Base-by-base conservation (phyloP, 176 grass and related monocot species). In the Eleusine indica region DNA sequence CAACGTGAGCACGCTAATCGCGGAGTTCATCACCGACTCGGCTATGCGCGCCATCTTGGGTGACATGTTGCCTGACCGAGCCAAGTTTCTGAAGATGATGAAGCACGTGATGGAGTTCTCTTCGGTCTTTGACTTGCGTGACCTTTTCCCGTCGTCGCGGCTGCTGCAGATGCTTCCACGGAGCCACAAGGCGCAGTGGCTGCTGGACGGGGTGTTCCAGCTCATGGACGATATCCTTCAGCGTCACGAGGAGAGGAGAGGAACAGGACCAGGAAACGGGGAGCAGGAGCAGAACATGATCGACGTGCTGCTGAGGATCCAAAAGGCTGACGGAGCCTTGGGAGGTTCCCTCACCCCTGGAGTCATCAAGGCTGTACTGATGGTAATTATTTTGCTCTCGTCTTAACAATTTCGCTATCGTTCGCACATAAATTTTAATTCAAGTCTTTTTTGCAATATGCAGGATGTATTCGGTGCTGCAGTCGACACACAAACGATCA, bases 101-200 rank as follows among this genome's bases (percentile, higher is more conserved):
- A 5, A 53, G 65, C 17, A 28, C 0, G 18, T 5, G 0, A 3
- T 9, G 2, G 32, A 68, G 4, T 4, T 68, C 10, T 53, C 65
- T 30, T 80, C 87, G 19, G 10, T 80, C 11, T 89, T 84, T 18
- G 82, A 79, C 68, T 57, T 80, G 60, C 54, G 49, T 0, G 81
- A 89, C 46, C 81, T 89, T 4, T 84, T 84, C 81, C 87, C 87
- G 1, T 84, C 87, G 4, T 78, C 65, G 32, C 10, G 63, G 64
- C 43, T 80, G 0, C 46, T 17, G 65, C 46, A 47, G 5, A 35
- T 69, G 63, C 43, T 80, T 47, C 46, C 78, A 3, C 46, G 65
- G 11, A 68, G 6, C 29, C 0, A 4, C 10, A 68, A 4, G 53
- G 13, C 47, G 38, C 43, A 54, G n/a, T 8, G 3, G 28, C 53